Evolutionary conservation across 441 rosid species (phyloP).

Genomic region (Caryocar brasiliense): DNA sequence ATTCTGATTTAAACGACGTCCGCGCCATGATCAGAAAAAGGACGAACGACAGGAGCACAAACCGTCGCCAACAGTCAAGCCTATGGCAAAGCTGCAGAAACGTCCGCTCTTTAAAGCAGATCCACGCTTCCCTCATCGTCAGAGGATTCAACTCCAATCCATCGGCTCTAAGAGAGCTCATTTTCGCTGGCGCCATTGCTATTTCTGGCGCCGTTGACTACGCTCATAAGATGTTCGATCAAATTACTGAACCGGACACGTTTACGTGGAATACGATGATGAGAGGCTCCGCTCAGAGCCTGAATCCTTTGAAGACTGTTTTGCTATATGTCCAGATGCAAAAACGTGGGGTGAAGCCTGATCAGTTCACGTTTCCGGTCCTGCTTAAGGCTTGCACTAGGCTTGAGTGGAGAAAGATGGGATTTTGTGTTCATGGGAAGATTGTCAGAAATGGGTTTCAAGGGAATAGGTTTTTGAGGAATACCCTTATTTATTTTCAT

Average conservation of each 20-base stretch:
- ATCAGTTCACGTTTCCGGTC: conserved; percentile 58
- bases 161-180: conserved; percentile 48
- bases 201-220: conserved; percentile 43
- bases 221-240: conserved; percentile 61
- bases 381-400: conserved; percentile 65
- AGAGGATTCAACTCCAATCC: conserved; percentile 50
- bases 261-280: conserved; percentile 63
- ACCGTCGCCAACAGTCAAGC: conserved; percentile 37
- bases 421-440: conserved; percentile 59
- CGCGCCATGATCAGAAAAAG: conserved; percentile 43
- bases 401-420: conserved; percentile 46
- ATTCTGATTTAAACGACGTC: too few species aligned
- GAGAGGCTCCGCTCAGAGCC: conserved; percentile 64
- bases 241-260: conserved; percentile 48
- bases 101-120: conserved; percentile 45
- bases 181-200: conserved; percentile 36
- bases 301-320: conserved; percentile 28
- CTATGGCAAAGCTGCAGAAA: conserved; percentile 53
- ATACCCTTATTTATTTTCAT: conserved; percentile 57
- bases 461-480: conserved; percentile 48
- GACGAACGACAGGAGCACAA: conserved; percentile 40
- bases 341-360: conserved; percentile 34
- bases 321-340: conserved; percentile 49
- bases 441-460: conserved; percentile 50
- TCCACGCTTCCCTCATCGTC: conserved; percentile 44